phyloP scores from a whole-genome alignment of 441 rosid species.

The Melastoma candidum region DNA sequence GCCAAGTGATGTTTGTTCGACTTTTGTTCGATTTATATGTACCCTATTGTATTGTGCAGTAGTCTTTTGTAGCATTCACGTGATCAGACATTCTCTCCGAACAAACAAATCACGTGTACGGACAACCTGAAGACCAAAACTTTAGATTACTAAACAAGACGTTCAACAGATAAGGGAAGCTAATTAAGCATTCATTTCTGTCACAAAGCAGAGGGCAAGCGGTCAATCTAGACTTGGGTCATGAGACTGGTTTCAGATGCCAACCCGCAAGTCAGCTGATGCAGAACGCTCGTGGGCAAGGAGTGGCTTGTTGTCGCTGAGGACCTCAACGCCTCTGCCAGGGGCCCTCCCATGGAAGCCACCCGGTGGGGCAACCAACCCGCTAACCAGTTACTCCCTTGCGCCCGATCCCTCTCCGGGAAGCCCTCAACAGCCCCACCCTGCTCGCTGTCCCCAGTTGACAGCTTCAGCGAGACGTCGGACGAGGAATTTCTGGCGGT shows the following conservation, averaged over 20 bases:
- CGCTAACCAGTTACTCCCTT: slow-evolving; percentile 41
- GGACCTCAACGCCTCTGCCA: slow-evolving; percentile 75
- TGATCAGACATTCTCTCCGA: too few relatives aligned
- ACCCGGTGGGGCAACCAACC: slow-evolving; percentile 46
- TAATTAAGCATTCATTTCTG: too few relatives aligned
- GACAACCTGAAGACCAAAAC: too few relatives aligned
- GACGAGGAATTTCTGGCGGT: slow-evolving; percentile 63
- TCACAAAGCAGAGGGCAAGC: too few relatives aligned
- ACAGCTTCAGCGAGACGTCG: slow-evolving; percentile 63
- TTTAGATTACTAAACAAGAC: too few relatives aligned
- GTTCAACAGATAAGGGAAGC: too few relatives aligned
- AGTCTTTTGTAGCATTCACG: too few relatives aligned
- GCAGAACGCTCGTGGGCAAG: slow-evolving; percentile 76
- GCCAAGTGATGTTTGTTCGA: too few relatives aligned
- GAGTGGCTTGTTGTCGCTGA: slow-evolving; percentile 30
- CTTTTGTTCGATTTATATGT: too few relatives aligned
- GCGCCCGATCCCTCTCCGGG: slow-evolving; percentile 29
- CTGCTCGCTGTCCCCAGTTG: slow-evolving; percentile 52
- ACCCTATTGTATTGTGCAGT: too few relatives aligned
- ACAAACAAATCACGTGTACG: too few relatives aligned
- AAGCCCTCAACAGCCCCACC: slow-evolving; percentile 14
- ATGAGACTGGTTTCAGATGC: slow-evolving; percentile 27
- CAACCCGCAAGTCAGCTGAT: slow-evolving; percentile 37
- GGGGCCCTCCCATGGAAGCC: slow-evolving; percentile 76
- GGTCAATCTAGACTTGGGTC: too few relatives aligned